These are phyloP conservation scores for Purpureocillium takamizusanense DNA, from an alignment of 2,329 filamentous ascomycete species.

Conservation along the genomic window DNA sequence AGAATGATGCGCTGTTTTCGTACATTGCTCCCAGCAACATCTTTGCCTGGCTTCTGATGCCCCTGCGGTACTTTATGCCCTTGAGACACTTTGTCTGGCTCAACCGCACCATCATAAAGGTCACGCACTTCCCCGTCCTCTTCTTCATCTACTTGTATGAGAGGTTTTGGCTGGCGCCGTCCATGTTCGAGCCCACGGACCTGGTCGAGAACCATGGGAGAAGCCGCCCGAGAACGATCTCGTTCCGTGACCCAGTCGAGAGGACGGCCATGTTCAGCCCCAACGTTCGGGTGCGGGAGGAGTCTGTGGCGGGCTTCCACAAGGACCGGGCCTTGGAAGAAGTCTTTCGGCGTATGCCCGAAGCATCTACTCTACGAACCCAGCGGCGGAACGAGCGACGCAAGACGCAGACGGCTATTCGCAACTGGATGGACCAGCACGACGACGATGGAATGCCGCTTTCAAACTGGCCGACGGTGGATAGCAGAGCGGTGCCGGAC, in stretches of 20 bases:
- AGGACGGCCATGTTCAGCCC: constrained; percentile 65
- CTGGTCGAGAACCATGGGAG: constrained; percentile 64
- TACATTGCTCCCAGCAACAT: constrained; percentile 90
- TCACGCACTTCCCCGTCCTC: constrained; percentile 80
- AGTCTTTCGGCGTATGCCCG: constrained; percentile 71
- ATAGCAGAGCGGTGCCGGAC: constrained; percentile 32
- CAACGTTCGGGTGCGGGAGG: constrained; percentile 63
- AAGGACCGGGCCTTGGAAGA: constrained; percentile 88
- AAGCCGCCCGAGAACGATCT: constrained; percentile 38
- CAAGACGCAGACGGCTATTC: constrained; percentile 73
- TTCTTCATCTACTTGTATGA: constrained; percentile 86
- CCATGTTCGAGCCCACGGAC: constrained; percentile 75
- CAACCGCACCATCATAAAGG: constrained; percentile 86
- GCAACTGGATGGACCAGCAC: constrained; percentile 79
- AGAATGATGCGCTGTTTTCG: constrained; percentile 92
- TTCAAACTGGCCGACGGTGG: constrained; percentile 40
- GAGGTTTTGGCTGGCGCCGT: constrained; percentile 63
- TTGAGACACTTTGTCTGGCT: constrained; percentile 74
- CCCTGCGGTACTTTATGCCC: constrained; percentile 70
- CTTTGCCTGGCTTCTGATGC: constrained; percentile 81
- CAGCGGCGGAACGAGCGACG: constrained; percentile 55
- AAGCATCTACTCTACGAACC: constrained; percentile 50
- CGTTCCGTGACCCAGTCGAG: constrained; percentile 47
- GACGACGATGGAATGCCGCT: constrained; percentile 39
- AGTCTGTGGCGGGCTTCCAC: constrained; percentile 79